Percentiles rank a stretch among this genome's conserved stretches.
Conservation (phyloP, 225 moss, liverwort and hornwort species). For the Thuidium tamariscinum region DNA sequence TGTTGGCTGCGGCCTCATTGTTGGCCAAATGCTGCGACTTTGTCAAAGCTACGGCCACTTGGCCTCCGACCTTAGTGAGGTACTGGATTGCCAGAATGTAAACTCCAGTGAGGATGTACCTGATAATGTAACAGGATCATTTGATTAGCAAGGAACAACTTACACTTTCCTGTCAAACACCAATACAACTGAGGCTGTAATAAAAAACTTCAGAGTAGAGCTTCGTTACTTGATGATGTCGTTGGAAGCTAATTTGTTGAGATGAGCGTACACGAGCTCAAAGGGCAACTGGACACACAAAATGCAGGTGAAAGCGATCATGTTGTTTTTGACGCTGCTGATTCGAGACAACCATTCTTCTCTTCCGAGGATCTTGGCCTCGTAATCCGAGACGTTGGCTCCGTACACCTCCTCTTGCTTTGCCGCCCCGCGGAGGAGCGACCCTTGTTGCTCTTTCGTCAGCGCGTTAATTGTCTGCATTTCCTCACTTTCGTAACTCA, state of each 20-base stretch:
- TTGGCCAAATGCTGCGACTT: conserved; percentile 39
- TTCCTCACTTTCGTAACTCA: conserved; percentile 46
- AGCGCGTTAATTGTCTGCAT: conserved; percentile 24
- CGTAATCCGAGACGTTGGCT: conserved; percentile 43
- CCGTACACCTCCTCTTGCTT: conserved; percentile 34
- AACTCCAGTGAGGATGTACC: conserved; percentile 37
- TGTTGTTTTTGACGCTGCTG: conserved; percentile 32
- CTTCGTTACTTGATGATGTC: conserved; percentile 26
- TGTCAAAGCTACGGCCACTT: conserved; percentile 27
- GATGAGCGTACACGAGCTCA: conserved; percentile 52
- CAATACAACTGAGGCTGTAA: neutral
- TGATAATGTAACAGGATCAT: neutral
- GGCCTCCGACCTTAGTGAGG: conserved; percentile 44
- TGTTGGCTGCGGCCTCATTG: conserved; percentile 37
- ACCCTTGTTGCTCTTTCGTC: conserved; percentile 27
- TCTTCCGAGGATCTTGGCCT: conserved; percentile 34
- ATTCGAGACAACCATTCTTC: conserved; percentile 44
- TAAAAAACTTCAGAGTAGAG: neutral
- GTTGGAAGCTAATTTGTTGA: conserved; percentile 38
- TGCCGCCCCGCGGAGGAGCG: conserved; percentile 16
- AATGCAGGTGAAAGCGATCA: conserved; percentile 34
- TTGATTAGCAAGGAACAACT: neutral
- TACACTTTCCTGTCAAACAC: neutral
- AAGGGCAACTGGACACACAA: conserved; percentile 53
- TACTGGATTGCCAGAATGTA: conserved; percentile 45